Evolutionary conservation across 345 rosid genomes (phyloP).

Genomic region (Garcia nutans): DNA sequence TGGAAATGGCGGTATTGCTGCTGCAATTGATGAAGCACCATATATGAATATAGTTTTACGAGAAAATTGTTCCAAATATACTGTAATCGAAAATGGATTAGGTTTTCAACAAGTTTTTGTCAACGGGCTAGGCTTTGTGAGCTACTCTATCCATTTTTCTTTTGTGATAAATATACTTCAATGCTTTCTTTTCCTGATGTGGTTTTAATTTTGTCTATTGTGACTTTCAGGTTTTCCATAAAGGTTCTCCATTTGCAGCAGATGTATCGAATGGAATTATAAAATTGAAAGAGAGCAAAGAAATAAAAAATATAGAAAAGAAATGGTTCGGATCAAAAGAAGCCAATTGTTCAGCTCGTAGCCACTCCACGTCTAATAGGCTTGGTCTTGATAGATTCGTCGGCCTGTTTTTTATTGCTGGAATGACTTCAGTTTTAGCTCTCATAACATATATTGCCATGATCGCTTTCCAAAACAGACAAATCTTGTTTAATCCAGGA

Average conservation of each 20-base stretch:
- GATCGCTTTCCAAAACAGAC: slow-evolving; percentile 10
- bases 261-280: slow-evolving; percentile 19
- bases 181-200: background rate
- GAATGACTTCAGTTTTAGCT: slow-evolving; percentile 3
- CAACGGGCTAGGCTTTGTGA: too few relatives aligned
- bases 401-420: slow-evolving; percentile 21
- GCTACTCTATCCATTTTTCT: too few relatives aligned
- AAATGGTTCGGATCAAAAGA: background rate
- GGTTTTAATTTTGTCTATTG: too few relatives aligned
- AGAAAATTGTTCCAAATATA: slow-evolving; percentile 23
- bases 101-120: too few relatives aligned
- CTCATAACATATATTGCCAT: background rate
- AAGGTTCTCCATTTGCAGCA: slow-evolving; percentile 9
- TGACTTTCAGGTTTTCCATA: slow-evolving; percentile 10
- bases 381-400: slow-evolving; percentile 2
- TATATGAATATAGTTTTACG: slow-evolving; percentile 27
- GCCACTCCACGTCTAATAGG: background rate
- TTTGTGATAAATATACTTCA: too few relatives aligned
- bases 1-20: slow-evolving; percentile 28
- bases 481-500: background rate
- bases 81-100: background rate
- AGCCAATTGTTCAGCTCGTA: background rate
- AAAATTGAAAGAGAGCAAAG: background rate
- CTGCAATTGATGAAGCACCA: too few relatives aligned
- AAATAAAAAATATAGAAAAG: background rate